These are phyloP conservation scores for Vitis vinifera DNA, from an alignment of 164 flowering plant species.

Conservation along the genomic window DNA sequence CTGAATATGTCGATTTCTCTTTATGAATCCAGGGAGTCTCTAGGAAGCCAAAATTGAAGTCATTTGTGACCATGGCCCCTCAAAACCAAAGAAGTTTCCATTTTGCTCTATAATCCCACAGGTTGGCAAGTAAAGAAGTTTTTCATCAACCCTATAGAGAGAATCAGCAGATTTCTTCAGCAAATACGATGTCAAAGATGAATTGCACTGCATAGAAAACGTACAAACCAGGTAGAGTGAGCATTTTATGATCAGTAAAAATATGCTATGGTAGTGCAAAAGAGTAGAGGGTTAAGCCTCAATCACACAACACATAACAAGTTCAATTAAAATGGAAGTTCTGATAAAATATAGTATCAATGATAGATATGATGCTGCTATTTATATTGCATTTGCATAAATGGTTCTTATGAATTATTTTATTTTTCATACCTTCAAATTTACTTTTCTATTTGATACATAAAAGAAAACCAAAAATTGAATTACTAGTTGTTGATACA, in stretches of 20 bases:
- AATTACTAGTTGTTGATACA: not conserved
- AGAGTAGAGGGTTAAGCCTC: too few species aligned
- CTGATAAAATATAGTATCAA: too few species aligned
- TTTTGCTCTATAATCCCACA: too few species aligned
- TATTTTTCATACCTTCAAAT: too few species aligned
- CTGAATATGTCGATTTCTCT: too few species aligned
- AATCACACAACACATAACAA: too few species aligned
- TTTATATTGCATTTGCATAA: not conserved
- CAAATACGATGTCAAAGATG: constrained; percentile 34
- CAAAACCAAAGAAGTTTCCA: not conserved
- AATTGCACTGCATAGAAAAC: constrained; percentile 29
- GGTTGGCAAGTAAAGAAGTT: not conserved
- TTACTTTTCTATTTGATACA: too few species aligned
- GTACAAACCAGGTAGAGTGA: not conserved
- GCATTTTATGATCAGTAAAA: not conserved
- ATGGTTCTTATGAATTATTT: not conserved
- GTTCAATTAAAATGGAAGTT: too few species aligned
- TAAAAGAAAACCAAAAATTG: not conserved
- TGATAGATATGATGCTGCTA: too few species aligned
- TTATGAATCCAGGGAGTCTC: too few species aligned
- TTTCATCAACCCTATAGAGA: not conserved
- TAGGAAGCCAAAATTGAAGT: not conserved
- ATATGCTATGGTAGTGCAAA: too few species aligned
- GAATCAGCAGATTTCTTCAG: constrained; percentile 27
- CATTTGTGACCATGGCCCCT: not conserved